Conservation (phyloP, 768 basidiomycete species). For the Leucogyrophana mollusca region DNA sequence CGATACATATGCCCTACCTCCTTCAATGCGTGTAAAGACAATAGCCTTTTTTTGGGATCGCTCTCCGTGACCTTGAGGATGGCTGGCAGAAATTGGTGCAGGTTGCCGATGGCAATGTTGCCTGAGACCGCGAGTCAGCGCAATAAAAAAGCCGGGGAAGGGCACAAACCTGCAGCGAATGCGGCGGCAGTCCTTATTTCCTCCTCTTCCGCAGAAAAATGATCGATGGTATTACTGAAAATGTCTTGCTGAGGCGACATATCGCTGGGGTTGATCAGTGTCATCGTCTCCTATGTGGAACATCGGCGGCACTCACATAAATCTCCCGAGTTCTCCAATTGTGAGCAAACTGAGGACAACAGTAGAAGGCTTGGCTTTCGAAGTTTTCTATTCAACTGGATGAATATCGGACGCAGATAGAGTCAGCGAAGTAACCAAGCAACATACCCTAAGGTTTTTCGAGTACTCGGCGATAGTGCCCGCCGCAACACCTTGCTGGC, state of each 20-base stretch:
- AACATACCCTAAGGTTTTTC: constrained; percentile 70
- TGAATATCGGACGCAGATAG: constrained; percentile 4
- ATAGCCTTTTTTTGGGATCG: constrained; percentile 74
- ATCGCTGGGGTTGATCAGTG: constrained; percentile 54
- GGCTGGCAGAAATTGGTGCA: constrained; percentile 80
- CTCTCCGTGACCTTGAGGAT: constrained; percentile 78
- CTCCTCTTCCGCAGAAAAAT: constrained; percentile 78
- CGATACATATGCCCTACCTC: constrained; percentile 60
- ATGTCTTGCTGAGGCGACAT: constrained; percentile 80
- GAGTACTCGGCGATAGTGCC: constrained; percentile 85
- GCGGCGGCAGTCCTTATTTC: constrained; percentile 89
- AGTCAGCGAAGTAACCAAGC: no score
- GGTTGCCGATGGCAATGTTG: constrained; percentile 93
- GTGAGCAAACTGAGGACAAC: constrained; percentile 84
- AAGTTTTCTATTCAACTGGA: constrained; percentile 36
- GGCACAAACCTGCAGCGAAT: constrained; percentile 77
- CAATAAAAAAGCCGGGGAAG: background rate
- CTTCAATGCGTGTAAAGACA: constrained; percentile 90
- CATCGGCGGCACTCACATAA: constrained; percentile 55
- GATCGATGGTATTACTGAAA: constrained; percentile 70
- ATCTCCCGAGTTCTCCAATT: constrained; percentile 91
- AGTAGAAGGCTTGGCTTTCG: constrained; percentile 64
- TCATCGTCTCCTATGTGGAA: background rate
- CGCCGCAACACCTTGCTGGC: constrained; percentile 68
- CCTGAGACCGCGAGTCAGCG: constrained; percentile 42